phyloP scores from a whole-genome alignment of 1,284 basidiomycete species.

The Microbotryum intermedium region DNA sequence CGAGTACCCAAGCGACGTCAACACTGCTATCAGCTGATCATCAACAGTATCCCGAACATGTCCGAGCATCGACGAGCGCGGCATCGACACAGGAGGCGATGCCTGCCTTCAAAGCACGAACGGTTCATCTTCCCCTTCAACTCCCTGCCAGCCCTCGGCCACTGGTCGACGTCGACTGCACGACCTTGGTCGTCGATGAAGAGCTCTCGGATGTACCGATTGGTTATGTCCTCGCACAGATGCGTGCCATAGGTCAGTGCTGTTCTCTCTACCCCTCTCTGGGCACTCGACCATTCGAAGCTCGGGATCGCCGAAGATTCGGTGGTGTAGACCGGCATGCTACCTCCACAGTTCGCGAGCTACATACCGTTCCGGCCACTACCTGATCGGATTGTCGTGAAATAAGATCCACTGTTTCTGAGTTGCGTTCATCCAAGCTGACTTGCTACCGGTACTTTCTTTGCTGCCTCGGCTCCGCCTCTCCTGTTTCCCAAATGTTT shows the following conservation, averaged over 20 bases:
- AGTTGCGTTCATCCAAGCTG: too few relatives aligned
- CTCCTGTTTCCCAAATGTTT: too few relatives aligned
- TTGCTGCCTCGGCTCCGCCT: too few relatives aligned
- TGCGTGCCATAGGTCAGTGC: constrained; percentile 10
- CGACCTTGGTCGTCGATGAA: constrained; percentile 6
- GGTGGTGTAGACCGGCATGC: neutral
- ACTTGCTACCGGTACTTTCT: too few relatives aligned
- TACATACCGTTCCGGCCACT: neutral
- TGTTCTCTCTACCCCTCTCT: neutral
- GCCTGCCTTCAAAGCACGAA: constrained; percentile 5
- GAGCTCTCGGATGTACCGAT: constrained; percentile 13
- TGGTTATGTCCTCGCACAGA: constrained; percentile 12
- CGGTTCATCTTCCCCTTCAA: constrained; percentile 15
- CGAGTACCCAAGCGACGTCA: neutral
- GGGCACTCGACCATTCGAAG: too few relatives aligned
- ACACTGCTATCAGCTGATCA: neutral
- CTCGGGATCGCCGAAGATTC: too few relatives aligned
- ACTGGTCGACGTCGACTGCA: neutral
- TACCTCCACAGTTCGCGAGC: neutral
- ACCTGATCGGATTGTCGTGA: too few relatives aligned
- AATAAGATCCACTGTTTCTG: too few relatives aligned
- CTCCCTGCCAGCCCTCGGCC: constrained; percentile 5
- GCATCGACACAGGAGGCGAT: neutral
- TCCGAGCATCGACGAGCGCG: neutral
- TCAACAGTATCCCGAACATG: too few relatives aligned